These are phyloP conservation scores for Alternaria tenuissima DNA, from an alignment of 2,329 filamentous ascomycete genomes.

Conservation along the genomic window DNA sequence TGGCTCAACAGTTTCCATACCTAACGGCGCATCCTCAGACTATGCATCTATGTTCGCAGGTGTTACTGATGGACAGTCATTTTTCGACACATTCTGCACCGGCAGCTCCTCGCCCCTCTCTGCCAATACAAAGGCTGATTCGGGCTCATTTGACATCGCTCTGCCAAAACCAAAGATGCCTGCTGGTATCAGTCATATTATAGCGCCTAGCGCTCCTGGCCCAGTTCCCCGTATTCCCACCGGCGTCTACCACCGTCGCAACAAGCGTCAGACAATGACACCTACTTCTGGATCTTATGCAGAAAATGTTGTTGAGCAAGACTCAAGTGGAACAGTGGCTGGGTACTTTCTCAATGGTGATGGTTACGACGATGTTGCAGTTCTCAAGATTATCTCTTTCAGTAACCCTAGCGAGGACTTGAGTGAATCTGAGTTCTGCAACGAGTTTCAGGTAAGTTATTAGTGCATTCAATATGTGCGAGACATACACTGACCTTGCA, in stretches of 20 bases:
- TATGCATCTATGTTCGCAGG: slow-evolving; percentile 29
- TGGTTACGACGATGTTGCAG: slow-evolving; percentile 48
- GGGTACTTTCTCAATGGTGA: slow-evolving; percentile 55
- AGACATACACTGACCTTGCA: neutral
- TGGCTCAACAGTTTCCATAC: slow-evolving; percentile 26
- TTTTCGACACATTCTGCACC: slow-evolving; percentile 49
- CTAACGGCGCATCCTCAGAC: slow-evolving; percentile 29
- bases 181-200: neutral
- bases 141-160: neutral
- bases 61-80: slow-evolving; percentile 46
- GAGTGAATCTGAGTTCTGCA: slow-evolving; percentile 20
- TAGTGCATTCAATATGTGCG: too few relatives aligned
- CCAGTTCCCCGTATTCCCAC: slow-evolving; percentile 33
- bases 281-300: slow-evolving; percentile 14
- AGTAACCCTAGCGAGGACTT: slow-evolving; percentile 20
- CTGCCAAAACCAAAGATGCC: neutral
- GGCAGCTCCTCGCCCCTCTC: slow-evolving; percentile 17
- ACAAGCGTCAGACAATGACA: slow-evolving; percentile 28
- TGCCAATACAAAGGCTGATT: slow-evolving; percentile 12
- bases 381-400: slow-evolving; percentile 56
- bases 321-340: slow-evolving; percentile 38
- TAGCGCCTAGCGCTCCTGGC: slow-evolving; percentile 20
- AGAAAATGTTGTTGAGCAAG: slow-evolving; percentile 20
- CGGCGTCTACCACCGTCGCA: slow-evolving; percentile 24
- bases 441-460: slow-evolving; percentile 36